Percentiles rank a stretch among this genome's conserved stretches.
phyloP scores from a whole-genome alignment of 495 filamentous ascomycete genomes.

The Barbatosphaeria neglecta region DNA sequence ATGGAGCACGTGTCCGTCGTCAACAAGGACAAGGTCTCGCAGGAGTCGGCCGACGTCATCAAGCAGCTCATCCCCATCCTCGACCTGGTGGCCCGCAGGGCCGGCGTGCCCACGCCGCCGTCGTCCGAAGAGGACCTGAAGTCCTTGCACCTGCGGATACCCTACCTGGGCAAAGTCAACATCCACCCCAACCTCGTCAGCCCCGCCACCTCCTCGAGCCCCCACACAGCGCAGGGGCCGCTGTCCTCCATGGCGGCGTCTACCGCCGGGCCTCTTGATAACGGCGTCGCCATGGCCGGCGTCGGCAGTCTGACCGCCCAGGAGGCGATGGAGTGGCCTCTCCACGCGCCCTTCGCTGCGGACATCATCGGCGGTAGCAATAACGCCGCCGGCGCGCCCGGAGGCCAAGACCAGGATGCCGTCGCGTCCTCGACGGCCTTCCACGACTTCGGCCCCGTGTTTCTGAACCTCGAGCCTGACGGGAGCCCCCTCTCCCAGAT shows the following conservation, averaged over 20 bases:
- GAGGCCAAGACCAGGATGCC: neutral
- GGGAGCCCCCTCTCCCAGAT: conserved; percentile 3
- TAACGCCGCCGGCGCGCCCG: neutral
- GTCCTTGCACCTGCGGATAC: conserved; percentile 29
- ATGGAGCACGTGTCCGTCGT: conserved; percentile 25
- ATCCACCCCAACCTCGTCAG: conserved; percentile 20
- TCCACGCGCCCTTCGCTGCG: neutral
- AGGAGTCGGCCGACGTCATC: conserved; percentile 28
- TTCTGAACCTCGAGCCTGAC: conserved; percentile 20
- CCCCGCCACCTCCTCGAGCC: neutral
- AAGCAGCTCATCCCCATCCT: conserved; percentile 29
- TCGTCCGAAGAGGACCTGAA: conserved; percentile 2
- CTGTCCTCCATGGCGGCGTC: neutral
- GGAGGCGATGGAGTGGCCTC: neutral
- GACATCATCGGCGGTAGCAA: too few species aligned
- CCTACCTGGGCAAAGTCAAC: conserved; percentile 33
- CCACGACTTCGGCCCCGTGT: conserved; percentile 14
- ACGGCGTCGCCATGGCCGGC: neutral
- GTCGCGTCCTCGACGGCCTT: neutral
- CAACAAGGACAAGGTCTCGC: conserved; percentile 26
- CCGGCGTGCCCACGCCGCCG: conserved; percentile 1
- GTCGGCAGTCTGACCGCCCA: too few species aligned
- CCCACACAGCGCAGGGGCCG: neutral
- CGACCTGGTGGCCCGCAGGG: conserved; percentile 10
- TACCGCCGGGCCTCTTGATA: too few species aligned